Evolutionary conservation across 768 basidiomycete genomes (phyloP), one percentile per base, ranked within the genome.

Genomic region (Astraeus odoratus): DNA sequence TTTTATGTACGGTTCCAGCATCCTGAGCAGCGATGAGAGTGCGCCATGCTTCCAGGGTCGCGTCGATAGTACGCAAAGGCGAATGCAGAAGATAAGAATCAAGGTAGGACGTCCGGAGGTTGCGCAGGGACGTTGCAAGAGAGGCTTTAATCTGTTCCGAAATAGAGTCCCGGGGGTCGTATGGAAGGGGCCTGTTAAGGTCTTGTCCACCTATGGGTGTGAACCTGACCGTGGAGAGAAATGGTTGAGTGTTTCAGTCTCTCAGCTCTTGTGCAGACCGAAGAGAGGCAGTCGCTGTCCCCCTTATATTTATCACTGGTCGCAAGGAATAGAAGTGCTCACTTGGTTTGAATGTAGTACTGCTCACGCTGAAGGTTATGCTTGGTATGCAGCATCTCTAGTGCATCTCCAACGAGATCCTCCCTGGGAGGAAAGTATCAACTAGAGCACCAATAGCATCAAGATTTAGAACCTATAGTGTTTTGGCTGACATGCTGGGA

Each of bases 291-390:
- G n/a, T n/a, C n/a, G n/a, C n/a, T n/a, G n/a, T n/a, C n/a, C n/a
- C n/a, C n/a, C n/a, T n/a, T n/a, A n/a, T n/a, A n/a, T n/a, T n/a
- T n/a, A n/a, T n/a, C n/a, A n/a, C n/a, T n/a, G n/a, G n/a, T n/a
- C n/a, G 22, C 24, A 40, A 34, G 34, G 33, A 48, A 50, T 43
- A 4, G 24, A 19, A 18, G 35, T 57, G 39, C 55, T 39, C 13
- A 87, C 83, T 93, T 91, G 25, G 89, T 88, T 63, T 92, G 88
- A 23, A 92, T 61, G 59, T 78, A 87, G 3, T 92, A 51, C 42
- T 84, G 79, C 56, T 86, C 75, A 5, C 90, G 77, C 44, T 74
- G 75, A 44, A 86, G 71, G 4, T 71, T 72, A 49, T 86, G 77
- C 33, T 77, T 68, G 7, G 67, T 72, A 50, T 74, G 65, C 20